Conservation (phyloP, 805 yeast species). For the Schwanniomyces pseudopolymorphus region DNA sequence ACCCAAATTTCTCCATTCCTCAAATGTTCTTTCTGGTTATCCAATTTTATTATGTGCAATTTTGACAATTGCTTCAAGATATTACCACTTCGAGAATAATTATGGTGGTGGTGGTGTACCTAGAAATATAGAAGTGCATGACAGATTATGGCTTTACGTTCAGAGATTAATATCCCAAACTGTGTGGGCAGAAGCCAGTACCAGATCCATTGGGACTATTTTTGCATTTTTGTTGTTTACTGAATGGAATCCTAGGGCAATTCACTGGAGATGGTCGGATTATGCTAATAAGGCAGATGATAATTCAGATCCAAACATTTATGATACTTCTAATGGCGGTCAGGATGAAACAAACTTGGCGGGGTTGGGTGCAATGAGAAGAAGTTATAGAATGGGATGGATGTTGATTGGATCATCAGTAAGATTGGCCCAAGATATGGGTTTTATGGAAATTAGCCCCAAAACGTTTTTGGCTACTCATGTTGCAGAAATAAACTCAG, state of each 20-base stretch:
- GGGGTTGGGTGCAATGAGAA: slow-evolving; percentile 80
- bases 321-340: slow-evolving; percentile 2
- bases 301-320: slow-evolving; percentile 6
- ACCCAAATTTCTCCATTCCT: slow-evolving; percentile 68
- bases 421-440: slow-evolving; percentile 83
- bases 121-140: slow-evolving; percentile 66
- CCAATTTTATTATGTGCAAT: slow-evolving; percentile 82
- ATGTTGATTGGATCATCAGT: slow-evolving; percentile 88
- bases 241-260: slow-evolving; percentile 95
- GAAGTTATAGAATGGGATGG: slow-evolving; percentile 91
- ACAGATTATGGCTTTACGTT: slow-evolving; percentile 79
- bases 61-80: slow-evolving; percentile 76
- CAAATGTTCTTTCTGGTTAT: slow-evolving; percentile 66
- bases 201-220: slow-evolving; percentile 83
- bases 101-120: slow-evolving; percentile 30
- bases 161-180: slow-evolving; percentile 80
- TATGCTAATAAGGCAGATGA: slow-evolving; percentile 68
- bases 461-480: slow-evolving; percentile 82
- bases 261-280: slow-evolving; percentile 85
- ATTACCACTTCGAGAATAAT: slow-evolving; percentile 56
- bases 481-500: slow-evolving; percentile 76
- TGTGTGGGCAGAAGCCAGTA: slow-evolving; percentile 92
- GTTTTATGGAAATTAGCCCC: slow-evolving; percentile 70
- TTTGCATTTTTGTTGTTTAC: slow-evolving; percentile 81
- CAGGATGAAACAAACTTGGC: slow-evolving; percentile 50